A percentile compares a stretch with the other conserved stretches of the same genome.
Evolutionary conservation across 129 eudicot genomes (phyloP).

Genomic region (Mikania micrantha): DNA sequence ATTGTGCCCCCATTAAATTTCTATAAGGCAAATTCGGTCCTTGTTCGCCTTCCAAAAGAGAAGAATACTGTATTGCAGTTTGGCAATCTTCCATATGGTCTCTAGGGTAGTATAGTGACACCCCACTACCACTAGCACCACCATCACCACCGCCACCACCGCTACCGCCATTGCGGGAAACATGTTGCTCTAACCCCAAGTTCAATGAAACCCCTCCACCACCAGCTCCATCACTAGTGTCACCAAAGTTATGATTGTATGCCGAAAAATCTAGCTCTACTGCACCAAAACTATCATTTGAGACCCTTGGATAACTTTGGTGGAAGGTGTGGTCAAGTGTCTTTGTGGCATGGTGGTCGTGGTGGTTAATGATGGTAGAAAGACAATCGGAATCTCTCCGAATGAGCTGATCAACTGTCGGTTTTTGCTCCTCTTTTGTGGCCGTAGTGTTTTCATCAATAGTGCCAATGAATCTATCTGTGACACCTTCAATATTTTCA

Average conservation of each 20-base stretch:
- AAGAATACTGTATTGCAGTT: conserved; percentile 70
- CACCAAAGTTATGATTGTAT: conserved; percentile 48
- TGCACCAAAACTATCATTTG: conserved; percentile 43
- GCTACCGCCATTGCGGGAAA: conserved; percentile 12
- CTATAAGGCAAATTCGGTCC: conserved; percentile 73
- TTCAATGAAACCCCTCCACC: conserved; percentile 83
- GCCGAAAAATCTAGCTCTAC: conserved; percentile 68
- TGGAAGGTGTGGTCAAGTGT: conserved; percentile 26
- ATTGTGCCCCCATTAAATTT: conserved; percentile 96
- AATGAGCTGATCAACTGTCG: conserved; percentile 56
- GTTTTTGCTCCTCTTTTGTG: conserved; percentile 52
- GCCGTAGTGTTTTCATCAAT: conserved; percentile 27
- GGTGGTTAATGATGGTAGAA: conserved; percentile 65
- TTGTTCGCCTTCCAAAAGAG: conserved; percentile 77
- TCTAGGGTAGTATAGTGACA: conserved; percentile 61
- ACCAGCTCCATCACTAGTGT: conserved; percentile 14
- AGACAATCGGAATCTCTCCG: conserved; percentile 67
- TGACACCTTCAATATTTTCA: conserved; percentile 29
- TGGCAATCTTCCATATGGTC: conserved; percentile 74
- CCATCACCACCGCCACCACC: conserved; percentile 21
- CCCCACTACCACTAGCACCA: conserved; percentile 40
- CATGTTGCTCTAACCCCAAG: conserved; percentile 84
- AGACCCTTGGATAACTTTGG: conserved; percentile 41
- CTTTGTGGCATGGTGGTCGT: conserved; percentile 31
- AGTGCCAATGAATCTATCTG: conserved; percentile 28